Evolutionary conservation across 1,284 basidiomycete species (phyloP), one percentile per base, ranked within the genome.

Genomic region (Irpex sp.): DNA sequence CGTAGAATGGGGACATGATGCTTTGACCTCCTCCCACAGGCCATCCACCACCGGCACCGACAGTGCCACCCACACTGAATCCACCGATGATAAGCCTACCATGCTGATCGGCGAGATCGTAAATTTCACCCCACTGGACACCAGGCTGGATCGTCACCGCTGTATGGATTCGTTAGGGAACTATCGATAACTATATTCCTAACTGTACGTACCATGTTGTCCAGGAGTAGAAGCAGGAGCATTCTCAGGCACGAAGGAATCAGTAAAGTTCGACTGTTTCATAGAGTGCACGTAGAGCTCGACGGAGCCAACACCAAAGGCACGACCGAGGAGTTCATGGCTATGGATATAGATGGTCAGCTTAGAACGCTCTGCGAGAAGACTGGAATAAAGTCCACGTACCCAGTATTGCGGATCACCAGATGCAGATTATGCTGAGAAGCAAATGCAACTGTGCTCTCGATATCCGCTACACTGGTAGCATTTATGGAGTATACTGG

Each of bases 1-100:
- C 72, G 60, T 54, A 63, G 2, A 73, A 69, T 2, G 72, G 73
- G 3, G 71, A 72, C 5, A 81, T 65, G 16, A 78, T 69, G 23
- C 78, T 74, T 64, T 82, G 81, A 1, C 82, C 82, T 14, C 82
- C 82, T n/a, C 82, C 82, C 9, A 51, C 48, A 23, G 48, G 48
- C 48, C 48, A 51, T 51, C 48, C 48, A 51, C 18, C 48, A 19
- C n/a, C 48, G 19, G 48, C 48, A 23, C 48, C 48, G n/a, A 51
- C 48, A 21, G 48, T 51, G 21, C 48, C 48, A 51, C 48, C 48
- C 14, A 51, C 48, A 21, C 48, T 51, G 21, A 51, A 51, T 1
- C 48, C 48, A 1, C 48, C 48, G 21, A 23, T 18, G 23, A 51
- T 51, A 5, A 23, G 21, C n/a, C 48, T 14, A 14, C 19, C 21